Evolutionary conservation across 78 protist genomes (phyloP), one percentile per base, ranked within the genome.

Genomic region (Polysphondylium violaceum): DNA sequence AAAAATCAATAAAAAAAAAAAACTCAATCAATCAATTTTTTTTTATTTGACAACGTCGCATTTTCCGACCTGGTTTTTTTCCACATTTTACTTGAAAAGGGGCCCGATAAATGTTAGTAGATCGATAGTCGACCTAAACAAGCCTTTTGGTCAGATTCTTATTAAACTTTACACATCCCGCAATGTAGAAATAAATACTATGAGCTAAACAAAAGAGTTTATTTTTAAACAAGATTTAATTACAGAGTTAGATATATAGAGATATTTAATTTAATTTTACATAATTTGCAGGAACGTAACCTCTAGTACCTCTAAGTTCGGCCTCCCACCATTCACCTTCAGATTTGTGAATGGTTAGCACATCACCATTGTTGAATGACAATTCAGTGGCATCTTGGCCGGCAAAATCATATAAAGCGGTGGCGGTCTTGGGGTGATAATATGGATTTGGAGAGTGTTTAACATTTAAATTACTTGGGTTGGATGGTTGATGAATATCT

Each of bases 301-400:
- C 94, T 33, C 36, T 19, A 0, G n/a, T 33, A 50, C 88, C 88
- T 59, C 58, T 85, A 19, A 64, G 7, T 31, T 76, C 87, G 7
- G 53, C 23, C 58, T 77, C 90, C 87, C 76, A 77, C 94, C 94
- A 89, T 59, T 76, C 94, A 77, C 90, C 85, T 25, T 77, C 94
- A 1, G 55, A 25, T 35, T 67, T 74, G 53, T 25, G 47, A 56
- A 89, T 69, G 5, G 72, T 55, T 33, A 89, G 76, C 12, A 23
- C 29, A 41, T 93, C 95, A 47, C 95, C 95, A 23, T 92, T 77
- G 23, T 87, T 93, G 19, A 93, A 76, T 60, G 93, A 72, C 14
- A 93, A 40, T 38, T 93, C 95, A 2, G 89, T 74, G 21, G 64
- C 55, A 75, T 93, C 95, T 16, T 64, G 35, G 44, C 88, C 95